Base-by-base conservation (phyloP, 495 filamentous ascomycete genomes). In the Daldinia decipiens region DNA sequence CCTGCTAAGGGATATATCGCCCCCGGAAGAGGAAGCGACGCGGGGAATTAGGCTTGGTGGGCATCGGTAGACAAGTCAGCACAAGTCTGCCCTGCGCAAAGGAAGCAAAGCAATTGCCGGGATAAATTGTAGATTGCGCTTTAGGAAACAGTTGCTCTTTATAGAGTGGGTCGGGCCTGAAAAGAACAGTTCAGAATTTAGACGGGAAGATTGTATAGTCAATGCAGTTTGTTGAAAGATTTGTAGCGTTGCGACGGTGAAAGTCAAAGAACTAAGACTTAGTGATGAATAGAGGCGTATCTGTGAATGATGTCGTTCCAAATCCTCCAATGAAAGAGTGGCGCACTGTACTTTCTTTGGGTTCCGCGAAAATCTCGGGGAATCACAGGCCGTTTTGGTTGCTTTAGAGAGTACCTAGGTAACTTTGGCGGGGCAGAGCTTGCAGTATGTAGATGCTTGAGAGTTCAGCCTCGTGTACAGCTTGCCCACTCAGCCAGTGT, bases 1-100 rank as follows among this genome's bases (percentile, higher is more conserved):
- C 59, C 65, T 81, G 80, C 80, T 81, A 84, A 81, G 82, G 83
- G 80, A 82, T 82, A 67, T 72, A 77, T 65, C 70, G 76, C 67
- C 79, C 76, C 69, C 80, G 62, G 73, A 80, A 80, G 76, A 77
- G 82, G 72, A 81, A 82, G 73, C 79, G 81, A 76, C 72, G 80
- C 72, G 79, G 74, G 59, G 77, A 77, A 77, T 81, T 78, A 67
- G 78, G 74, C 76, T 78, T 73, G 72, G 80, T 60, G 80, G 79
- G 82, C 82, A 85, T 84, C 79, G 82, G 82, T 83, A 76, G 71
- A 45, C 55, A 65, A 64, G 57, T 70, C 62, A 55, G 34, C 29
- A 45, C 29, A 45, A 71, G 50, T 65, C 59, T 67, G 71, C 66
- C 67, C 69, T 71, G 34, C 66, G 72, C 53, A 67, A 65, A 60